Base-by-base conservation (phyloP, 805 yeast species). In the Candida montana region DNA sequence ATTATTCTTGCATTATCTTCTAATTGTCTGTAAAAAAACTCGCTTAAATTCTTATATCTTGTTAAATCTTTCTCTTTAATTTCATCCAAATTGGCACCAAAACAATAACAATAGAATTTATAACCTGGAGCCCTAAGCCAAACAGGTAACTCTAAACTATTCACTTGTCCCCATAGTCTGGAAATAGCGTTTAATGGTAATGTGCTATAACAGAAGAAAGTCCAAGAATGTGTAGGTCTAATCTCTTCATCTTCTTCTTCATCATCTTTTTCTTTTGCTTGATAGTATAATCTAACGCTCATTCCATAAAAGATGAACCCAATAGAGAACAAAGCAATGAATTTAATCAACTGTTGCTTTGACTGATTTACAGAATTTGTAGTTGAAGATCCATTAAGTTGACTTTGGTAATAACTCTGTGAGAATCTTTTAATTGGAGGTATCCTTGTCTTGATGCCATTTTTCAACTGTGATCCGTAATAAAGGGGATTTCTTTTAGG, bases 121-220 rank as follows among this genome's bases (percentile, higher is more conserved):
- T 72, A 93, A 7, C 96, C 81, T 17, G 95, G 93, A 10, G 73
- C 78, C 53, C 99, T 75, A 46, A 91, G 54, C 95, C 96, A 88
- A 20, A 80, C 72, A 0, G 99, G 99, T 48, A 93, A 69, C 35
- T 79, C 81, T 34, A 90, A 72, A 42, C 81, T 80, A 59, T 93
- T 93, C 44, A 93, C 74, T 53, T 77, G 79, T 26, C 99, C 99
- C 99, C 99, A 93, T 34, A 91, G 64, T 47, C 99, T 75, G 1
- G 97, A 89, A 27, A 89, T 70, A 2, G 96, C 85, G 58, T 90
- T 88, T 58, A 93, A 72, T 1, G 99, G 99, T 35, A 93, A 69
- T 2, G 96, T 81, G 4, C 89, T 79, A 63, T 93, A 93, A 24
- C 93, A 83, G 56, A 87, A 90, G 42, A 91, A 75, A 32, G 83